Evolutionary conservation across 148 eudicot genomes (phyloP).

Genomic region (Camellia lanceoleosa): DNA sequence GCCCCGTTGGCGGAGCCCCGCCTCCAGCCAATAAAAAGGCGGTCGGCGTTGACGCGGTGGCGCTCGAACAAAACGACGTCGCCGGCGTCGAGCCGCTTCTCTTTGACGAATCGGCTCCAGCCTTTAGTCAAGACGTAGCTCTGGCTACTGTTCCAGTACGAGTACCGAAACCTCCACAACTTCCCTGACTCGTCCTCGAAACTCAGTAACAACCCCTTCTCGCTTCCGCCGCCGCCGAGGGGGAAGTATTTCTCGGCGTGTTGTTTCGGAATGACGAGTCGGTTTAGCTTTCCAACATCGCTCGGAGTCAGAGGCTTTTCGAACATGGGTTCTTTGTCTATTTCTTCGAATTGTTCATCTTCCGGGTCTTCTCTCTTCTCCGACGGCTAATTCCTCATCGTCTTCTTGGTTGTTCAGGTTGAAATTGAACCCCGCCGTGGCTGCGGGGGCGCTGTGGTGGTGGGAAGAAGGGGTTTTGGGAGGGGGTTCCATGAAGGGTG

Average conservation of each 20-base stretch:
- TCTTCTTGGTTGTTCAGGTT: slow-evolving; percentile 25
- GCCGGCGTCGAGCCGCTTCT: slow-evolving; percentile 76
- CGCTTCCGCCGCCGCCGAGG: slow-evolving; percentile 22
- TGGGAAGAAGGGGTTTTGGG: neutral
- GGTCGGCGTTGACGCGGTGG: slow-evolving; percentile 38
- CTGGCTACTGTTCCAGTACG: slow-evolving; percentile 95
- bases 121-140: slow-evolving; percentile 95
- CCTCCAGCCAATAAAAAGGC: slow-evolving; percentile 67
- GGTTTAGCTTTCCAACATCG: slow-evolving; percentile 71
- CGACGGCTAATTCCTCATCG: neutral
- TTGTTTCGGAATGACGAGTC: slow-evolving; percentile 66
- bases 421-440: slow-evolving; percentile 13
- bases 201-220: slow-evolving; percentile 33
- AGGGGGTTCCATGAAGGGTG: slow-evolving; percentile 9
- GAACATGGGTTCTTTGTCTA: slow-evolving; percentile 36
- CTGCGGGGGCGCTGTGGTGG: neutral
- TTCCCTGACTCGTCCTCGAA: slow-evolving; percentile 62
- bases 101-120: slow-evolving; percentile 93
- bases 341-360: neutral
- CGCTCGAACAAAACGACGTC: slow-evolving; percentile 72
- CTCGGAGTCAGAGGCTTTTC: slow-evolving; percentile 65
- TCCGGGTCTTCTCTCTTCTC: neutral
- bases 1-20: slow-evolving; percentile 16
- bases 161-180: slow-evolving; percentile 68
- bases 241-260: slow-evolving; percentile 64